phyloP scores from a whole-genome alignment of 1,284 basidiomycete genomes.

The Moniliella sp. region DNA sequence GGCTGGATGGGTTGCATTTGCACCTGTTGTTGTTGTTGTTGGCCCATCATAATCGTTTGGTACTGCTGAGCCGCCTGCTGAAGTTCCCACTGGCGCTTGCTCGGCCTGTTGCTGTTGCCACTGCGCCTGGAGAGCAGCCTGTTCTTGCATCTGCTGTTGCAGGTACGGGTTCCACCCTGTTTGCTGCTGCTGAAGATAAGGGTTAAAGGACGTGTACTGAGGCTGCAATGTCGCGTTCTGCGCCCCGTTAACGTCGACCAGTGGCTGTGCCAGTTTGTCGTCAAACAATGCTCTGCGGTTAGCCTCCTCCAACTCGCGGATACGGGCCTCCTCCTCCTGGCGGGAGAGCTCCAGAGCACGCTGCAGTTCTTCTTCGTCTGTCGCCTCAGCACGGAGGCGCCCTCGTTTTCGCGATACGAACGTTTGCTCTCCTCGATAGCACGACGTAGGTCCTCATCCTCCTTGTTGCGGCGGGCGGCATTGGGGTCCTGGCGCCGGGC shows the following conservation, averaged over 20 bases:
- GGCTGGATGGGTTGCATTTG: constrained; percentile 35
- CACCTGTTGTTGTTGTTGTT: constrained; percentile 35
- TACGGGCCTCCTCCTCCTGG: constrained; percentile 45
- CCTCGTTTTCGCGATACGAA: constrained; percentile 28
- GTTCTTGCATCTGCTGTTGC: constrained; percentile 39
- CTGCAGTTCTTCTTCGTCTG: constrained; percentile 51
- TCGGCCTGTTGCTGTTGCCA: constrained; percentile 32
- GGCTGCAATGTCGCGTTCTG: constrained; percentile 31
- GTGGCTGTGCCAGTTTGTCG: constrained; percentile 35
- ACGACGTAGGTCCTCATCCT: constrained; percentile 41
- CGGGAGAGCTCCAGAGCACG: constrained; percentile 60
- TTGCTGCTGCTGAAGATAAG: constrained; percentile 38
- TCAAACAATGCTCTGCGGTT: constrained; percentile 64
- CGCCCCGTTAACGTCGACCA: constrained; percentile 11
- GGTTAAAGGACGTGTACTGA: constrained; percentile 41
- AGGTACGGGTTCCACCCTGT: constrained; percentile 24
- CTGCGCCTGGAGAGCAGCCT: constrained; percentile 33
- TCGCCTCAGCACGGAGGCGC: constrained; percentile 16
- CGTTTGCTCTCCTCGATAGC: constrained; percentile 37
- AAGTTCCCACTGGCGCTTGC: constrained; percentile 35
- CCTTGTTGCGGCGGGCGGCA: constrained; percentile 34
- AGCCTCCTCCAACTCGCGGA: constrained; percentile 44
- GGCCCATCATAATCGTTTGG: too few relatives aligned
- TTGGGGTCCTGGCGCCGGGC: constrained; percentile 52
- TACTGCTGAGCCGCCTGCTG: constrained; percentile 13